phyloP scores from a whole-genome alignment of 2,329 filamentous ascomycete species.

The Fusarium gaditjirri region DNA sequence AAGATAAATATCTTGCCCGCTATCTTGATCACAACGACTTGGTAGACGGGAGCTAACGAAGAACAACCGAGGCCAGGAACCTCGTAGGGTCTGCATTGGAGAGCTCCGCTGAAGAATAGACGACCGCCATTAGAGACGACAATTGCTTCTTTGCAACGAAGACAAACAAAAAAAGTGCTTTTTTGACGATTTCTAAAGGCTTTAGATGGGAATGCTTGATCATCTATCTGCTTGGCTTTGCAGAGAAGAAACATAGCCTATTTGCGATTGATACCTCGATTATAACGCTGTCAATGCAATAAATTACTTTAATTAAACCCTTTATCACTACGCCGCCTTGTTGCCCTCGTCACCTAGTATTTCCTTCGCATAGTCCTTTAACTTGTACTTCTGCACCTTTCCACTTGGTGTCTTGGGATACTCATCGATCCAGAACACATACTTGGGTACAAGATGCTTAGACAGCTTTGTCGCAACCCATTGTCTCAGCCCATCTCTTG shows the following conservation, averaged over 20 bases:
- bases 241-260: conserved; percentile 2
- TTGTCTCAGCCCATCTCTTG: conserved; percentile 67
- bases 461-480: conserved; percentile 79
- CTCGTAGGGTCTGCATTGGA: conserved; percentile 26
- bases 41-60: conserved; percentile 19
- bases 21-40: conserved; percentile 10
- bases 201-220: conserved; percentile 25
- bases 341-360: conserved; percentile 40
- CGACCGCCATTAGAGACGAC: conserved; percentile 39
- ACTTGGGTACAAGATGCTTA: conserved; percentile 84
- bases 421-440: conserved; percentile 87
- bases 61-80: conserved; percentile 23
- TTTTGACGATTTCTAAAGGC: conserved; percentile 23
- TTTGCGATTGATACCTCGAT: conserved; percentile 37
- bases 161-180: conserved; percentile 38
- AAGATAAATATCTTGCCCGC: background rate
- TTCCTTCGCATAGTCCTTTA: conserved; percentile 72
- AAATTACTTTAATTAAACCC: background rate
- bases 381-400: conserved; percentile 95
- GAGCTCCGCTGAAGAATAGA: conserved; percentile 28
- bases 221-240: conserved; percentile 16
- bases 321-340: background rate
- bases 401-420: conserved; percentile 96
- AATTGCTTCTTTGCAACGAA: conserved; percentile 34
- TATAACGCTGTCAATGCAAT: conserved; percentile 27